Evolutionary conservation across 2,329 filamentous ascomycete species (phyloP), one percentile per base, ranked within the genome.

Genomic region (Cladophialophora immunda): DNA sequence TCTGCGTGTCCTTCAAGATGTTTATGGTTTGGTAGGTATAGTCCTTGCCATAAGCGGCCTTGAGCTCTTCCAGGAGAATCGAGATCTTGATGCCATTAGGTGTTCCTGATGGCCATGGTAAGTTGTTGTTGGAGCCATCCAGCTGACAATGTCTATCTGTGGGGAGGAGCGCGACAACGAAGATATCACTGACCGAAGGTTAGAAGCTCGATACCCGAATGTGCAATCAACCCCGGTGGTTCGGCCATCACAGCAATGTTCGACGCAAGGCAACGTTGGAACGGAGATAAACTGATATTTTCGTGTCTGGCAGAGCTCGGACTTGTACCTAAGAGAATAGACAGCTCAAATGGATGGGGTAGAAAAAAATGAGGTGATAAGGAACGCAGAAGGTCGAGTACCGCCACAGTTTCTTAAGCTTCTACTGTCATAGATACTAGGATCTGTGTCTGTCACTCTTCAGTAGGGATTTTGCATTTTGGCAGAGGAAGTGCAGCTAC

Each of bases 1-100:
- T 61, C 17, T 61, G 58, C 22, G 30, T 32, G 36, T 61, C 50
- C 22, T 61, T n/a, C 9, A 61, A 34, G 13, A 61, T 61, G 45
- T 61, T 53, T 4, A 61, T 53, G 38, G 38, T n/a, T 45, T 45
- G 38, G 38, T 34, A 32, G 11, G 54, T 57, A 22, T 30, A 57
- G n/a, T 45, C 38, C n/a, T 45, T 32, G 11, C 29, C 25, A 13
- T 29, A 54, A 19, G 52, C 29, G 1, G 17, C 52, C 25, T 54
- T 32, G 52, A 54, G 52, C 52, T 54, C 52, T 19, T 54, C 52
- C 25, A 54, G 25, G 25, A 32, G 25, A 7, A 32, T 32, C 4
- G 29, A 32, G 25, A 54, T 32, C 52, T 54, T 54, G 52, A 54
- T 1, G 52, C 52, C 52, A 29, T 54, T 54, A 7, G 52, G 52